A percentile compares a stretch with the other conserved stretches of the same genome.
These are phyloP conservation scores for Eimeria zaria DNA, from an alignment of 169 alveolate species.

Conservation along the genomic window DNA sequence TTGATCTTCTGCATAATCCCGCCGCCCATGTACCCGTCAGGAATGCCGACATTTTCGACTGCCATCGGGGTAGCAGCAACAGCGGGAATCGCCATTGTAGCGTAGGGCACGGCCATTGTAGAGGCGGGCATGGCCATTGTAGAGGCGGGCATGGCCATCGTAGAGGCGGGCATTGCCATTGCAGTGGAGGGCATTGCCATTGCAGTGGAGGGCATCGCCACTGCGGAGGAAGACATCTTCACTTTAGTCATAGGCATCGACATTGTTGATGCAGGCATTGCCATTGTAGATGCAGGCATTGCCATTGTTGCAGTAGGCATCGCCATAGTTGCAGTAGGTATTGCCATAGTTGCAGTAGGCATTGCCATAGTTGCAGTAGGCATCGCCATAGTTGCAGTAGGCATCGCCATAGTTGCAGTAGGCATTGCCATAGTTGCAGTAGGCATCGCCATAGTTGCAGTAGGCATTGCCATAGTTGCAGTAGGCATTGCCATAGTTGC, in stretches of 20 bases:
- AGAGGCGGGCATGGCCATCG: neutral
- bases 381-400: neutral
- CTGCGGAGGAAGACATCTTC: neutral
- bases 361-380: neutral
- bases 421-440: neutral
- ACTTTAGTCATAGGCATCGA: too few relatives aligned
- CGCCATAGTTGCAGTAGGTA: neutral
- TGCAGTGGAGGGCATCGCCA: neutral
- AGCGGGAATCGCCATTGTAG: neutral
- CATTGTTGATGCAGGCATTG: neutral
- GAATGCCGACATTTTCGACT: neutral
- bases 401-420: neutral
- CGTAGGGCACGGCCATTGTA: neutral
- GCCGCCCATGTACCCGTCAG: neutral
- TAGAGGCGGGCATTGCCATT: neutral
- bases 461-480: neutral
- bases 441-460: neutral
- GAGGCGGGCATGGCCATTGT: neutral
- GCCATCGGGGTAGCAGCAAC: conserved; percentile 8
- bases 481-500: neutral
- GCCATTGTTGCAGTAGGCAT: neutral
- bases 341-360: neutral
- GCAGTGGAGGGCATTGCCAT: neutral
- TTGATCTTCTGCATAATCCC: neutral
- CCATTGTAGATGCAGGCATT: neutral